These are phyloP conservation scores for Penicillium psychrosexuale DNA, from an alignment of 2,329 filamentous ascomycete genomes.

Conservation along the genomic window DNA sequence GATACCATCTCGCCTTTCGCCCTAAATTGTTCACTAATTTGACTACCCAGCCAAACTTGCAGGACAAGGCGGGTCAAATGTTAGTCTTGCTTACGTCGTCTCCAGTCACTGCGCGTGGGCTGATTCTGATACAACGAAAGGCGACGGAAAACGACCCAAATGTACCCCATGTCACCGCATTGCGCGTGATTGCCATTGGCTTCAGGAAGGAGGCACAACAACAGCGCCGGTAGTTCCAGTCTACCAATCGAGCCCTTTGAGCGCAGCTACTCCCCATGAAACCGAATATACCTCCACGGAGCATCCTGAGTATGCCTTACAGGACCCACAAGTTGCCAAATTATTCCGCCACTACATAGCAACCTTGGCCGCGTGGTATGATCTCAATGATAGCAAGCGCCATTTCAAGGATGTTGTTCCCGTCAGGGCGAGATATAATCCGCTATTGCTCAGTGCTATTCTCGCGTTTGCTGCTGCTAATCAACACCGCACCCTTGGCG, in stretches of 20 bases:
- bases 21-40: not conserved
- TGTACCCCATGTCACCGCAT: slow-evolving; percentile 1
- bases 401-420: no score
- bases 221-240: not conserved
- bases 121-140: not conserved
- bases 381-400: no score
- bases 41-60: not conserved
- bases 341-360: no score
- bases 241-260: not conserved
- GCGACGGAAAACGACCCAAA: slow-evolving; percentile 5
- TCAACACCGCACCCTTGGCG: no score
- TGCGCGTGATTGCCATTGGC: slow-evolving; percentile 2
- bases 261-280: not conserved
- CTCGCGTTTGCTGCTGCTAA: no score
- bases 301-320: not conserved
- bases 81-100: not conserved
- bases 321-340: no score
- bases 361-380: no score
- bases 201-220: not conserved
- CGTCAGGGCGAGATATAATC: no score
- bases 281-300: not conserved
- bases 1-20: not conserved
- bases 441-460: no score
- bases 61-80: slow-evolving; percentile 7
- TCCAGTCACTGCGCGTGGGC: not conserved